Evolutionary conservation across 192 early-diverging fungal genomes (phyloP).

Genomic region (Phycomyces nitens): DNA sequence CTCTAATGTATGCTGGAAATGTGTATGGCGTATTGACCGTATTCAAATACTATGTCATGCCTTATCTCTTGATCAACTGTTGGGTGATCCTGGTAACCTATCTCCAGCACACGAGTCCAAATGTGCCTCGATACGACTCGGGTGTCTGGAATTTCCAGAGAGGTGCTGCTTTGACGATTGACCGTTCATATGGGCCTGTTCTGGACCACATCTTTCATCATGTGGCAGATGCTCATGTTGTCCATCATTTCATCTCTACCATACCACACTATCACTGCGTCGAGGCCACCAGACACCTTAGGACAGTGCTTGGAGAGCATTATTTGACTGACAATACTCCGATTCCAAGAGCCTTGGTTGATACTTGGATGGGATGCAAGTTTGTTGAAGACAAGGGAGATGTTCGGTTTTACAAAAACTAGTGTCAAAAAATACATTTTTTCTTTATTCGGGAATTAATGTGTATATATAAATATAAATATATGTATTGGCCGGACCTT

Average conservation of each 20-base stretch:
- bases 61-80: conserved; percentile 87
- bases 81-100: conserved; percentile 94
- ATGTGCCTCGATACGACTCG: conserved; percentile 81
- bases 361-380: conserved; percentile 62
- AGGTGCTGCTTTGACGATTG: conserved; percentile 82
- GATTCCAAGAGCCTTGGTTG: conserved; percentile 63
- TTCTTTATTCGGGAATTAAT: too few species aligned
- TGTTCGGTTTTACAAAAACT: conserved; percentile 59
- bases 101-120: conserved; percentile 87
- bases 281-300: conserved; percentile 79
- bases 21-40: conserved; percentile 50
- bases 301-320: conserved; percentile 74
- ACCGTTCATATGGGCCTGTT: conserved; percentile 83
- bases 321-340: conserved; percentile 75
- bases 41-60: conserved; percentile 78
- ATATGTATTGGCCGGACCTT: too few species aligned
- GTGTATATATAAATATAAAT: too few species aligned
- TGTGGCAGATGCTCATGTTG: conserved; percentile 87
- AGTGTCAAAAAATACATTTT: background rate
- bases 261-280: conserved; percentile 94
- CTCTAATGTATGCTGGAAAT: conserved; percentile 49
- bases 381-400: conserved; percentile 92
- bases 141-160: conserved; percentile 85
- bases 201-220: conserved; percentile 78
- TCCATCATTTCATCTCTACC: conserved; percentile 91